A percentile compares a stretch with the other conserved stretches of the same genome.
These are phyloP conservation scores for Alternaria panax DNA, from an alignment of 2,329 filamentous ascomycete species.

Conservation along the genomic window DNA sequence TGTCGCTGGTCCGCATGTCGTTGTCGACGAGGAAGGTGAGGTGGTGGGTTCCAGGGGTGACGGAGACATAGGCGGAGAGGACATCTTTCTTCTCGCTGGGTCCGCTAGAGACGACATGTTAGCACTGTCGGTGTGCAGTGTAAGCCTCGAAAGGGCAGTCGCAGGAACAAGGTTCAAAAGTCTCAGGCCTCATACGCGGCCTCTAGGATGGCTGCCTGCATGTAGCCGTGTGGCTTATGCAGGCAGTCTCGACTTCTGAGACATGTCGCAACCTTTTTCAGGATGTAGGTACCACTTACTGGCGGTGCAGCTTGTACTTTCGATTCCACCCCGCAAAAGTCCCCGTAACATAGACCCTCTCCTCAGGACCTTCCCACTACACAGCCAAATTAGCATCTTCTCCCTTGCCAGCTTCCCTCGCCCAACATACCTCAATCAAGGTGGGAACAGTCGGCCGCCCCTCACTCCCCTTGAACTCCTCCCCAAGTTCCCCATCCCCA, in stretches of 20 bases:
- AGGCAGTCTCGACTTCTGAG: not conserved
- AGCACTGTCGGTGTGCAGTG: constrained; percentile 41
- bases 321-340: constrained; percentile 98
- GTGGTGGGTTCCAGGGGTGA: constrained; percentile 94
- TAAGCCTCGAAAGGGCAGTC: constrained; percentile 28
- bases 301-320: constrained; percentile 85
- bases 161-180: constrained; percentile 1
- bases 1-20: constrained; percentile 86
- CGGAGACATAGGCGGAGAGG: constrained; percentile 78
- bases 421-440: constrained; percentile 66
- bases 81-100: constrained; percentile 60
- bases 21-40: constrained; percentile 95
- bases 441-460: constrained; percentile 84
- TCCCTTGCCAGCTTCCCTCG: no score
- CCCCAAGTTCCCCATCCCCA: constrained; percentile 60
- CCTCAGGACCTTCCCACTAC: constrained; percentile 77
- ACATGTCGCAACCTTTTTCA: no score
- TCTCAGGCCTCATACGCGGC: no score
- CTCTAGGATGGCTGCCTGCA: no score
- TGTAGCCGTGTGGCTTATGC: not conserved
- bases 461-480: constrained; percentile 72
- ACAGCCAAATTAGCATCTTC: no score
- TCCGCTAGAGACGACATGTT: constrained; percentile 42
- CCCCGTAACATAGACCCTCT: constrained; percentile 94
- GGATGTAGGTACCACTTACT: constrained; percentile 67